Evolutionary conservation across 2,329 filamentous ascomycete genomes (phyloP).

Genomic region (Ophiocordyceps polyrhachis-furcata): DNA sequence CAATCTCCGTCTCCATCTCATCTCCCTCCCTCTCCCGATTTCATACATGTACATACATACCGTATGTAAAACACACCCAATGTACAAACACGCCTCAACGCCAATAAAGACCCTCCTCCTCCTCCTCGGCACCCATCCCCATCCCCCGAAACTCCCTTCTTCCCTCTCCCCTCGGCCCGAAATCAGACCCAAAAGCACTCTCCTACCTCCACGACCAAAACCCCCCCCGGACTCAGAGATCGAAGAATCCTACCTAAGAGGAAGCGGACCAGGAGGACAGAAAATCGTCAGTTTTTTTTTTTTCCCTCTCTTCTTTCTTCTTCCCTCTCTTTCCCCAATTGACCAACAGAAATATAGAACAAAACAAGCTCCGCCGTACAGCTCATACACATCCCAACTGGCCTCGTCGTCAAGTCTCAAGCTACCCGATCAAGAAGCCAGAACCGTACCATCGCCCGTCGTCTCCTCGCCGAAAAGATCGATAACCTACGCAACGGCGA

Average conservation of each 20-base stretch:
- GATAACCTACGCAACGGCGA: conserved; percentile 59
- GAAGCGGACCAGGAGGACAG: conserved; percentile 81
- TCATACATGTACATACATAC: too few species aligned
- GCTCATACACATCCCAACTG: conserved; percentile 74
- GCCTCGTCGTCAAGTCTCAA: conserved; percentile 86
- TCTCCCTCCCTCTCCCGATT: not conserved
- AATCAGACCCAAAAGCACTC: not conserved
- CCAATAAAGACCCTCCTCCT: too few species aligned
- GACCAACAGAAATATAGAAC: conserved; percentile 30
- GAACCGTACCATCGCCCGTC: conserved; percentile 71
- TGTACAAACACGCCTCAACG: too few species aligned
- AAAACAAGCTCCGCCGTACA: conserved; percentile 95
- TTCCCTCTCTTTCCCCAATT: not conserved
- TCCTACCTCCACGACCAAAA: conserved; percentile 34
- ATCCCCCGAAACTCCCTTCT: too few species aligned
- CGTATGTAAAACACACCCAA: too few species aligned
- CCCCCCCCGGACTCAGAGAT: conserved; percentile 62
- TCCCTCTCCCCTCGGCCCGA: not conserved
- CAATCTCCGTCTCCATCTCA: conserved; percentile 11
- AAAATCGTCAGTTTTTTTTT: conserved; percentile 51
- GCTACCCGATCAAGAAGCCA: conserved; percentile 72
- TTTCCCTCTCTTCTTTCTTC: not conserved
- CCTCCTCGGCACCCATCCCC: too few species aligned
- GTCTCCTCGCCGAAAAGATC: conserved; percentile 53
- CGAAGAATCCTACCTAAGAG: conserved; percentile 72